Evolutionary conservation across 306 rosid species (phyloP), one percentile per base, ranked within the genome.

Genomic region (Aeschynomene evenia): DNA sequence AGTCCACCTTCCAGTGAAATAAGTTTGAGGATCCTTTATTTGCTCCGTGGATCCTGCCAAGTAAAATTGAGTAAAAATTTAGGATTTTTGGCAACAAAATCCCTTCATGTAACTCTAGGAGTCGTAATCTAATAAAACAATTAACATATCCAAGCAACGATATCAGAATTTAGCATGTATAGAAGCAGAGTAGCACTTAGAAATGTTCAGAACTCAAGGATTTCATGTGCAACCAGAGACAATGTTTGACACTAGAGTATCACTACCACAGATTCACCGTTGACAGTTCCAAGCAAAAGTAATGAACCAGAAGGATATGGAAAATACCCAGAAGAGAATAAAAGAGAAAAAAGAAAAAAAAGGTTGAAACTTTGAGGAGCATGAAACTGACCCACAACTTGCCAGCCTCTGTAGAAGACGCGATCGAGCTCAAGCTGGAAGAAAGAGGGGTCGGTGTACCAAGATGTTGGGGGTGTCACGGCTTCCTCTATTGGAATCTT

Each of bases 321-420:
- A 13, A 45, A 51, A 50, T 42, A 58, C 20, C 68, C 61, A 36
- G 24, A 7, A 64, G 43, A 15, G 11, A 48, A 48, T 0, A 16
- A 7, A 48, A 20, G 5, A 1, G 22, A 22, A 0, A 16, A 18
- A 48, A n/a, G 29, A 29, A 9, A 21, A 56, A 13, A 48, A 68
- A 60, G 68, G 0, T 40, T 3, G 58, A 68, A 66, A 42, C 52
- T 59, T 50, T 4, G 26, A 71, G 56, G 7, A 73, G 31, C 7
- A 15, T 36, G 33, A 70, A 70, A 73, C 91, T 79, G 59, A 92
- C 98, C 98, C 52, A 88, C 91, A 53, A 78, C 90, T 76, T 85
- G 91, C 98, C 98, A 93, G 69, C 93, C 96, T 39, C 72, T 76
- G 77, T 86, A 85, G 82, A 90, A 90, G 64, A 93, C 45, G 29